Base-by-base conservation (phyloP, 2,329 filamentous ascomycete genomes). In the Exophiala phaeomuriformis region DNA sequence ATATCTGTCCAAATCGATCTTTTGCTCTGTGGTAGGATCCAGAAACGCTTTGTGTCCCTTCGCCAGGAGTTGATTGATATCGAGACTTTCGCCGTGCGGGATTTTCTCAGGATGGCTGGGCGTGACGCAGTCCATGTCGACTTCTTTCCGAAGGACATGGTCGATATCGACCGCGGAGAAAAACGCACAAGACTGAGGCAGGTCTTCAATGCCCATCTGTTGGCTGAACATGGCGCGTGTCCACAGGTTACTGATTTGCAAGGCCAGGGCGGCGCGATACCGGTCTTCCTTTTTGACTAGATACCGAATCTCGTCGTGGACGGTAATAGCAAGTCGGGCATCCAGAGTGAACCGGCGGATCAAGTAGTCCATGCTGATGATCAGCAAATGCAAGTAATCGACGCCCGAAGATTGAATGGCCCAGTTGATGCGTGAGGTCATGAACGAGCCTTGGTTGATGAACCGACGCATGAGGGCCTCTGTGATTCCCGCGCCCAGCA, bases 391-490 rank as follows among this genome's bases (percentile, higher is more conserved):
- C 1, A 98, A 80, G 68, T 98, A 98, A 69, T 98, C 94, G 3
- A 97, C 91, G 3, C 94, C 93, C 0, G 88, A 95, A 0, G 90
- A 96, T 66, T 98, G 93, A 63, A 98, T 97, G 2, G 93, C 93
- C 93, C 93, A 98, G 67, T 98, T 98, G 72, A 98, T 97, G 33
- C 94, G 85, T 12, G 87, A 94, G 1, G 93, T 96, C 73, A 98
- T 85, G 72, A 95, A 98, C 27, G 85, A 88, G 35, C 90, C 90
- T 66, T 88, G 93, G 69, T 80, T 88, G 64, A 98, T 84, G 66
- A 86, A 95, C 10, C 88, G 84, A 49, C 84, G 79, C 85, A 95
- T 94, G 19, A 98, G 75, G 0, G 94, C 93, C 72, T 98, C 90
- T 0, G 93, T 98, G 61, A 98, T 98, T 10, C 90, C 91, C 6